Evolutionary conservation across 805 yeast species (phyloP), one percentile per base, ranked within the genome.

Genomic region (Kodamaea leandrae): DNA sequence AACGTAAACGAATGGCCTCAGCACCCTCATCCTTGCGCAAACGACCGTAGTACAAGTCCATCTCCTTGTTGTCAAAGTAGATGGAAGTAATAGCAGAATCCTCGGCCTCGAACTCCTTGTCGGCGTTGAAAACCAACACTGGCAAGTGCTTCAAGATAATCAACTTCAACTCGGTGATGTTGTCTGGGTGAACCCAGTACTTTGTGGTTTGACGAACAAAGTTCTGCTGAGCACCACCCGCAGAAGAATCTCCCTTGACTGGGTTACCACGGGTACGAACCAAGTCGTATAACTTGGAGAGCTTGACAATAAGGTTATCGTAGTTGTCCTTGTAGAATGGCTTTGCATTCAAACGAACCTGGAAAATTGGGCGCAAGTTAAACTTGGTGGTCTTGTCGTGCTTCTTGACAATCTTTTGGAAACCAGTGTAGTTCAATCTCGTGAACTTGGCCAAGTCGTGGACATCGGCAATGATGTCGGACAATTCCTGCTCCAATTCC

Each of bases 171-270:
- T 93, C 98, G 12, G 98, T 93, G 60, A 93, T 89, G 63, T 93
- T 91, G 64, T 93, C 98, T 2, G 97, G 96, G 58, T 93, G 99
- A 23, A 93, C 98, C 99, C 99, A 93, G 67, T 93, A 93, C 61
- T 93, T 93, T 6, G 99, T 93, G 15, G 99, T 93, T 67, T 93
- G 99, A 66, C 99, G 84, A 34, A 93, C 98, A 57, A 93, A 93
- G 69, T 93, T 93, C 64, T 93, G 99, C 73, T 90, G 97, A 32
- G 84, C 76, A 32, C 99, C 99, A 57, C 99, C 99, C n/a, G 99
- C 97, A 4, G 97, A 62, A 3, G 96, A 82, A 66, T 93, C 99
- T 49, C 98, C 98, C 55, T 80, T 77, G 28, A 88, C 86, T 10
- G 99, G 98, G 58, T 88, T 86, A 53, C 99, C 99, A 53, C 96